Conservation (phyloP, 1,284 basidiomycete genomes). For the Boletus semigastroideus region DNA sequence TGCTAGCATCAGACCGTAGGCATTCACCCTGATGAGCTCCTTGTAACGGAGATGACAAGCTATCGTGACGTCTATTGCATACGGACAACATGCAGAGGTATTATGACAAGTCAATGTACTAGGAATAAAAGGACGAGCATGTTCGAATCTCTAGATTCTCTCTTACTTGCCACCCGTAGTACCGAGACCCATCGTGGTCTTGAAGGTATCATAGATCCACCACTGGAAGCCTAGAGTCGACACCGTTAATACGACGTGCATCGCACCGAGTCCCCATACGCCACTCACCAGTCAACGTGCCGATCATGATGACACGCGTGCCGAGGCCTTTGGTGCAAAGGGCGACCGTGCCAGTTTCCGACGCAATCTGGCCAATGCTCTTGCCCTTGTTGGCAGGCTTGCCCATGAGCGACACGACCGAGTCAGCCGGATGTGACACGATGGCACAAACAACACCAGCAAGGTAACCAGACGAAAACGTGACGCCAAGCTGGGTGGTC, state of each 20-base stretch:
- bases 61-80: slow-evolving; percentile 10
- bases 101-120: slow-evolving; percentile 10
- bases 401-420: slow-evolving; percentile 76
- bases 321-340: slow-evolving; percentile 80
- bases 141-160: background rate
- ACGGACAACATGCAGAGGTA: slow-evolving; percentile 5
- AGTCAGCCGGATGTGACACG: slow-evolving; percentile 82
- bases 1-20: no score
- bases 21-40: no score
- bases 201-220: slow-evolving; percentile 88
- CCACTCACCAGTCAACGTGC: slow-evolving; percentile 62
- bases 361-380: slow-evolving; percentile 61
- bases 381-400: slow-evolving; percentile 79
- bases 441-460: slow-evolving; percentile 81
- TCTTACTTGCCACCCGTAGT: slow-evolving; percentile 81
- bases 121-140: background rate
- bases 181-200: slow-evolving; percentile 75
- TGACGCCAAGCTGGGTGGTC: slow-evolving; percentile 74
- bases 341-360: slow-evolving; percentile 59
- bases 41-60: no score
- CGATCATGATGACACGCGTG: slow-evolving; percentile 79
- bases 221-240: slow-evolving; percentile 67
- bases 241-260: background rate
- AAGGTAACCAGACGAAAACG: slow-evolving; percentile 79
- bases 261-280: background rate